Evolutionary conservation across 805 yeast species (phyloP).

Genomic region (Pichia ethanolica): DNA sequence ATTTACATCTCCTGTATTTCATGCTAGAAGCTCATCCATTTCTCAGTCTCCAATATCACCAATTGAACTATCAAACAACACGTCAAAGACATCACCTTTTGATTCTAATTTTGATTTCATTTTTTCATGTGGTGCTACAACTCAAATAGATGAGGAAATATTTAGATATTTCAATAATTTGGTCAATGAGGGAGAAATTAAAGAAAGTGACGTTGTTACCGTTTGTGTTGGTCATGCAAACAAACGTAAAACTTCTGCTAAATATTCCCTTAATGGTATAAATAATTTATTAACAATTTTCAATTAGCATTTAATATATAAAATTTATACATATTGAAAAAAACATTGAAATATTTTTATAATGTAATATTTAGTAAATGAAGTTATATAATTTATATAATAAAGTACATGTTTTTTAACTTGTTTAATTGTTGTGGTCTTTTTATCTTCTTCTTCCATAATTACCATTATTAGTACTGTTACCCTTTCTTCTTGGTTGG

Average conservation of each 20-base stretch:
- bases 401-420: background rate
- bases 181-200: slow-evolving; percentile 24
- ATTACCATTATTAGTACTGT: background rate
- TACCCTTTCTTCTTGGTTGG: background rate
- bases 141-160: slow-evolving; percentile 62
- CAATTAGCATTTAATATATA: slow-evolving; percentile 8
- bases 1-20: slow-evolving; percentile 9
- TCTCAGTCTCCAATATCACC: background rate
- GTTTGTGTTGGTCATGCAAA: slow-evolving; percentile 46
- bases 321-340: too few species aligned
- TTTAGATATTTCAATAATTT: slow-evolving; percentile 47
- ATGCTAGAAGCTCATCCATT: background rate
- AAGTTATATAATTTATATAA: background rate
- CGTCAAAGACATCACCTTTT: too few species aligned
- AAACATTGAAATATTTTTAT: too few species aligned
- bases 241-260: slow-evolving; percentile 38
- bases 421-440: background rate
- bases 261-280: slow-evolving; percentile 57
- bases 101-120: slow-evolving; percentile 32
- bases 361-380: too few species aligned
- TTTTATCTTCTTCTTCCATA: background rate
- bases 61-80: background rate
- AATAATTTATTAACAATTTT: slow-evolving; percentile 59
- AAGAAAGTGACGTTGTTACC: slow-evolving; percentile 40
- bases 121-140: slow-evolving; percentile 57